phyloP scores from a whole-genome alignment of 352 stramenopile species.

The Hyaloperonospora arabidopsidis region DNA sequence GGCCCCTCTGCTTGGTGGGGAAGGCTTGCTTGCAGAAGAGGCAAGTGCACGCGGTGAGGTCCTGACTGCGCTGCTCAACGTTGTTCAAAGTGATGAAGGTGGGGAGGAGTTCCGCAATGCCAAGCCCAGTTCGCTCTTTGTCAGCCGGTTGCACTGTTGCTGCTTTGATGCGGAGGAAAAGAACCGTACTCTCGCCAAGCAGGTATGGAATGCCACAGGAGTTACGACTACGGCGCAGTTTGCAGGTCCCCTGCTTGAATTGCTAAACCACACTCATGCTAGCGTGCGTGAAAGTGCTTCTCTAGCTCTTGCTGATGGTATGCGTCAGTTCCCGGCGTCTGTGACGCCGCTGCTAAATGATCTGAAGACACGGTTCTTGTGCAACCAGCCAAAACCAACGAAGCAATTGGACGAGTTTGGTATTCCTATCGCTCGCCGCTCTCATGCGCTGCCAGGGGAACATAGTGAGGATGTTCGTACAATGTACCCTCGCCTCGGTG shows the following conservation, averaged over 20 bases:
- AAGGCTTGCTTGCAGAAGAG: conserved; percentile 59
- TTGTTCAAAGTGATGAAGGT: conserved; percentile 48
- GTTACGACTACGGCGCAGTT: conserved; percentile 50
- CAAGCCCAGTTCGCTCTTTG: conserved; percentile 44
- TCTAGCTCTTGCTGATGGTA: conserved; percentile 68
- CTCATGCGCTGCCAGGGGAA: conserved; percentile 36
- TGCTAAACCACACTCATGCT: conserved; percentile 67
- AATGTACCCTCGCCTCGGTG: conserved; percentile 61
- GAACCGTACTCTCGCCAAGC: conserved; percentile 50
- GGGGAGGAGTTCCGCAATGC: conserved; percentile 31
- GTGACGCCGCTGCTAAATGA: conserved; percentile 60
- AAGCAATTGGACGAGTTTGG: conserved; percentile 66
- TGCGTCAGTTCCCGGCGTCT: conserved; percentile 72
- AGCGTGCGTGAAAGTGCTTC: conserved; percentile 76
- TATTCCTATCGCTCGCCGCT: conserved; percentile 56
- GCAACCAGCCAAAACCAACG: conserved; percentile 42
- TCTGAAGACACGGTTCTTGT: conserved; percentile 59
- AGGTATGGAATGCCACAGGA: conserved; percentile 55
- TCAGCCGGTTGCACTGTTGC: conserved; percentile 52
- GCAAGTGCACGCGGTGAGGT: conserved; percentile 45
- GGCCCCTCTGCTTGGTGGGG: conserved; percentile 57
- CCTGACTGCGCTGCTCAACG: conserved; percentile 52
- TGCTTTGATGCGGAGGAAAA: conserved; percentile 57
- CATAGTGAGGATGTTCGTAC: conserved; percentile 48
- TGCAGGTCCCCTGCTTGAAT: conserved; percentile 47